Percentiles rank a stretch among this genome's conserved stretches.
Evolutionary conservation across 2,329 filamentous ascomycete species (phyloP).

Genomic region (Zymoseptoria tritici): DNA sequence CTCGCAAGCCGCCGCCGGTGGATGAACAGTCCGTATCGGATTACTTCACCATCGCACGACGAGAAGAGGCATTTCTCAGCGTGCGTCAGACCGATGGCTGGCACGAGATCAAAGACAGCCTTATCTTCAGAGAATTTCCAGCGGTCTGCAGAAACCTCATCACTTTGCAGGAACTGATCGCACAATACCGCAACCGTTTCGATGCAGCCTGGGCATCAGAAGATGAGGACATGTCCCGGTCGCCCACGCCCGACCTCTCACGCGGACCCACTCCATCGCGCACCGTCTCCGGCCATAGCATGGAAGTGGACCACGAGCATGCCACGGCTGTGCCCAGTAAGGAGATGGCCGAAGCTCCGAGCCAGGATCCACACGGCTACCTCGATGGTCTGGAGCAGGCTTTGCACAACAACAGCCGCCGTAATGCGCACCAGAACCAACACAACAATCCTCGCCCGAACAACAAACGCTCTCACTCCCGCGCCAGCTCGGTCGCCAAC

Average conservation of each 20-base stretch:
- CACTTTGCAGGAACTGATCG: conserved; percentile 33
- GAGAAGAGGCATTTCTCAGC: conserved; percentile 39
- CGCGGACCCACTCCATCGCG: conserved; percentile 11
- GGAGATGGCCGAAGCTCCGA: conserved; percentile 1
- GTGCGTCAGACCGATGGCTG: conserved; percentile 45
- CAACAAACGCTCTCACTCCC: conserved; percentile 9
- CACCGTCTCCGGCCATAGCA: not conserved
- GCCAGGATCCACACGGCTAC: conserved; percentile 2
- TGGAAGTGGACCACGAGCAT: not conserved
- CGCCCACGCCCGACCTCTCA: conserved; percentile 13
- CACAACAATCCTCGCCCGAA: not conserved
- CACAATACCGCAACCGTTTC: conserved; percentile 19
- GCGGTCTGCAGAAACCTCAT: conserved; percentile 36
- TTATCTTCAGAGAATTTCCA: conserved; percentile 43
- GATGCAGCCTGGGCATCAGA: conserved; percentile 16
- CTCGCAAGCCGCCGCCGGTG: conserved; percentile 29
- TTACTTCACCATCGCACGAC: conserved; percentile 40
- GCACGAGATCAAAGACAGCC: conserved; percentile 43
- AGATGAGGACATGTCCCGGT: conserved; percentile 1
- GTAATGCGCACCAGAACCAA: not conserved
- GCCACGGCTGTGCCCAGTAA: not conserved
- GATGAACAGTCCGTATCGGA: conserved; percentile 44
- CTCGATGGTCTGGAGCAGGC: conserved; percentile 28
- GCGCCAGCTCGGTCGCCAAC: conserved; percentile 7
- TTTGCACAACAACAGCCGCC: conserved; percentile 13